Evolutionary conservation across 495 filamentous ascomycete genomes (phyloP), one percentile per base, ranked within the genome.

Genomic region (Daldinia loculata): DNA sequence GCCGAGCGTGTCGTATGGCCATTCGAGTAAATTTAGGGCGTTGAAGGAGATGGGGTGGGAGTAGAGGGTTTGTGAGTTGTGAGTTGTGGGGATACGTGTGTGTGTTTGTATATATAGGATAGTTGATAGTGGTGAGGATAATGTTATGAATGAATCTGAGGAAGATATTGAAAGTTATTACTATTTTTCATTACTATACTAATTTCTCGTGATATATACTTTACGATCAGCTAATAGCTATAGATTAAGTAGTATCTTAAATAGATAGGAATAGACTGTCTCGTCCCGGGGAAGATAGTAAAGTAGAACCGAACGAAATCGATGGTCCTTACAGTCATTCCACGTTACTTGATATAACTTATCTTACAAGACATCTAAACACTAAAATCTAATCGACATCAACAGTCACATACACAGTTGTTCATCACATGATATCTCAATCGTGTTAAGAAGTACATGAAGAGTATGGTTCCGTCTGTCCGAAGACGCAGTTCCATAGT

Each of bases 1-100:
- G 77, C 90, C 92, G 22, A 96, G 93, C 82, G 95, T 99, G 51
- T 91, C 88, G 52, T 87, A 93, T 78, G 45, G 56, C 24, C 75
- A 77, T 36, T 80, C 89, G 63, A 83, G 81, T 67, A 91, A 89
- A 80, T 96, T 94, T 81, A 84, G 89, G 69, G 81, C 80, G 70
- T 69, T 95, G 62, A 83, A 83, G 51, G 79, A 83, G 58, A 62
- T 71, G 6, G 71, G 76, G 15, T 76, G 76, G 76, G 72, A 78
- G 26, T 73, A 55, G 19, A 19, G 43, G 43, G n/a, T 11, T 19
- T 3, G n/a, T n/a, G n/a, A n/a, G n/a, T n/a, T n/a, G 17, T 17
- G n/a, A 1, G 15, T 48, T 48, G 7, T 19, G 43, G 43, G 36
- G 36, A 0, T 38, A 15, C 4, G 3, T 38, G 4, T 15, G 14